Conservation (phyloP, 2,329 filamentous ascomycete species). For the Fusarium equiseti region DNA sequence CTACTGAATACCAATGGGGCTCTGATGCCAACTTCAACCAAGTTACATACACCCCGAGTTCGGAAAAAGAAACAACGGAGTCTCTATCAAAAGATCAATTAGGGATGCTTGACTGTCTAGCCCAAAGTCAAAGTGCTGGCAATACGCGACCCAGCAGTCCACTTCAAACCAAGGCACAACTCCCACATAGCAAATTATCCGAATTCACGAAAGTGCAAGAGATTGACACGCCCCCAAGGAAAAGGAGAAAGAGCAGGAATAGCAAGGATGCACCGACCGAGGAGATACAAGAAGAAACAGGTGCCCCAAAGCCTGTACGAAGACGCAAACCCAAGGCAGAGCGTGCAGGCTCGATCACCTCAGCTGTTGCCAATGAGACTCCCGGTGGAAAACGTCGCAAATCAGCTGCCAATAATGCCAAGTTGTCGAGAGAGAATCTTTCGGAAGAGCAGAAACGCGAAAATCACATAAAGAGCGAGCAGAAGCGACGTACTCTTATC, state of each 20-base stretch:
- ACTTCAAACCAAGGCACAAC: conserved; percentile 33
- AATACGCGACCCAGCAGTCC: conserved; percentile 72
- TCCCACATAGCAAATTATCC: conserved; percentile 34
- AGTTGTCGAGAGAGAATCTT: conserved; percentile 75
- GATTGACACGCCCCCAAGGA: conserved; percentile 59
- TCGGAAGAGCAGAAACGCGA: conserved; percentile 84
- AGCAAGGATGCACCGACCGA: conserved; percentile 58
- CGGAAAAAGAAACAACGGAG: conserved; percentile 69
- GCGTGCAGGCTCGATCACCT: conserved; percentile 46
- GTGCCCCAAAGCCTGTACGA: conserved; percentile 51
- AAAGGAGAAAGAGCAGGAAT: conserved; percentile 67
- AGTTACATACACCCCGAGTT: conserved; percentile 68
- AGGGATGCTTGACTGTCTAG: conserved; percentile 68
- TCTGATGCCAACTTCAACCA: conserved; percentile 74
- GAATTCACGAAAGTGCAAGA: conserved; percentile 53
- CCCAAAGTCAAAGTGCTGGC: conserved; percentile 67
- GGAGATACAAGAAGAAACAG: conserved; percentile 56
- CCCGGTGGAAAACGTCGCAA: conserved; percentile 63
- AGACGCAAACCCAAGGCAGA: conserved; percentile 64
- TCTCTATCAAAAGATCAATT: conserved; percentile 67
- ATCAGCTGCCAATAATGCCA: conserved; percentile 58
- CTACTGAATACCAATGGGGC: conserved; percentile 71
- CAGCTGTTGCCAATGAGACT: conserved; percentile 52
- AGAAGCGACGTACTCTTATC: conserved; percentile 85
- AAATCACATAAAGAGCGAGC: conserved; percentile 89